Evolutionary conservation across 768 basidiomycete species (phyloP).

Genomic region (Psilocybe sp.): DNA sequence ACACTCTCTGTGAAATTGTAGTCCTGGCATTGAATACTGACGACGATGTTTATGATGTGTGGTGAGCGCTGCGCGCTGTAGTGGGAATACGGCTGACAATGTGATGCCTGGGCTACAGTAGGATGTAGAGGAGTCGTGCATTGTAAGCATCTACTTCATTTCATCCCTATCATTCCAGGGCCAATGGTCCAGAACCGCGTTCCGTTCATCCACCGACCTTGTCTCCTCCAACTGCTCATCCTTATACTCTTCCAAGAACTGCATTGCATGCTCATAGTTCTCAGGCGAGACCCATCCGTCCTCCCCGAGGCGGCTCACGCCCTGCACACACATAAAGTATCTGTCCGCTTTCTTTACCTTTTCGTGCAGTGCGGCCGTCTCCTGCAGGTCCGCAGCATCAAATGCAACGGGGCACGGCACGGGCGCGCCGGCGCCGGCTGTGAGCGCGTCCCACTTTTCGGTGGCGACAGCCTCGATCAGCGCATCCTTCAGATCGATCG

Average conservation of each 20-base stretch:
- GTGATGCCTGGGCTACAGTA: no score
- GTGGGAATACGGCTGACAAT: no score
- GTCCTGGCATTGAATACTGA: no score
- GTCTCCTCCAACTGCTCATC: constrained; percentile 25
- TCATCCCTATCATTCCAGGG: constrained; percentile 49
- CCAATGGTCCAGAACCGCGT: constrained; percentile 38
- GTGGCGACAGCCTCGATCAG: constrained; percentile 41
- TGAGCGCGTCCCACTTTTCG: constrained; percentile 39
- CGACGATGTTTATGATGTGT: no score
- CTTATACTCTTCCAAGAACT: constrained; percentile 30
- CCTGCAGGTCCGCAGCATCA: constrained; percentile 39
- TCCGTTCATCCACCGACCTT: constrained; percentile 34
- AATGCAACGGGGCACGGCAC: constrained; percentile 45
- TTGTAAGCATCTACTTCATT: constrained; percentile 40
- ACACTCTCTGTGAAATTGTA: no score
- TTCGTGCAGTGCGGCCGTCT: constrained; percentile 36
- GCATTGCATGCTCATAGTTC: constrained; percentile 38
- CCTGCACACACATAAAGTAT: constrained; percentile 22
- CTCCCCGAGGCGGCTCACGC: constrained; percentile 28
- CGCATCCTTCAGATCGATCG: constrained; percentile 39
- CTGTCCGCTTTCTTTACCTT: constrained; percentile 26
- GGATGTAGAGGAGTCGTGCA: no score
- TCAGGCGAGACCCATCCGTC: constrained; percentile 44
- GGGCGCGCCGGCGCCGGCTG: constrained; percentile 21
- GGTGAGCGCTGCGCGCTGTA: no score